A percentile compares a stretch with the other conserved stretches of the same genome.
Conservation (phyloP, 2,329 filamentous ascomycete genomes). For the Fusarium mangiferae region DNA sequence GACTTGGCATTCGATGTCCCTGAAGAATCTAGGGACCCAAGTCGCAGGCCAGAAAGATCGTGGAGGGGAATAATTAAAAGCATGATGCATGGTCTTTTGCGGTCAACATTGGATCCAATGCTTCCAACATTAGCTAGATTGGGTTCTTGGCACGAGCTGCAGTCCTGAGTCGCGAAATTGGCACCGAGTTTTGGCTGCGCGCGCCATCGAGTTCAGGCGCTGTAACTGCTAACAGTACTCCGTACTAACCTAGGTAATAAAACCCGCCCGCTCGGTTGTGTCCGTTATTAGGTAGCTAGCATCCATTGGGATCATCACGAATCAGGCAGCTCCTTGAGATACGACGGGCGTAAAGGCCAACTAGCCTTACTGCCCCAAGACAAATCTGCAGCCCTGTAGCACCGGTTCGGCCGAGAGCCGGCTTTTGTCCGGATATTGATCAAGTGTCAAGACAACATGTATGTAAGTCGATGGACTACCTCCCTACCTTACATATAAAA, state of each 20-base stretch:
- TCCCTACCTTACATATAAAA: background rate
- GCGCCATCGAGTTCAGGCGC: slow-evolving; percentile 11
- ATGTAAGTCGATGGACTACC: background rate
- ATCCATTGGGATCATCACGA: slow-evolving; percentile 10
- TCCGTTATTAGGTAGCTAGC: background rate
- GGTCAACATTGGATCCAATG: background rate
- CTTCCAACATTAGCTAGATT: background rate
- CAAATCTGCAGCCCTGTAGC: slow-evolving; percentile 25
- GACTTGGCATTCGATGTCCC: slow-evolving; percentile 10
- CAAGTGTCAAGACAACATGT: background rate
- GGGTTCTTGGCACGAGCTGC: background rate
- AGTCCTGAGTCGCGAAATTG: background rate
- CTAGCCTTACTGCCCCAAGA: background rate
- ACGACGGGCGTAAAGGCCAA: slow-evolving; percentile 9
- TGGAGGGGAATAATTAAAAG: background rate
- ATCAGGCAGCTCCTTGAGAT: slow-evolving; percentile 22
- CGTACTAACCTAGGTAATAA: background rate
- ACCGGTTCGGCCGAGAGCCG: slow-evolving; percentile 33
- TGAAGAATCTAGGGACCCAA: background rate
- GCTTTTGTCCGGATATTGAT: slow-evolving; percentile 11
- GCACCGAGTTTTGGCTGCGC: background rate
- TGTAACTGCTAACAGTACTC: background rate
- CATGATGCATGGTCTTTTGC: background rate
- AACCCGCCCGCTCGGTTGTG: background rate
- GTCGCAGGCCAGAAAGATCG: background rate